Evolutionary conservation across 371 early-diverging fungal genomes (phyloP).

Genomic region (Mucor sp.): DNA sequence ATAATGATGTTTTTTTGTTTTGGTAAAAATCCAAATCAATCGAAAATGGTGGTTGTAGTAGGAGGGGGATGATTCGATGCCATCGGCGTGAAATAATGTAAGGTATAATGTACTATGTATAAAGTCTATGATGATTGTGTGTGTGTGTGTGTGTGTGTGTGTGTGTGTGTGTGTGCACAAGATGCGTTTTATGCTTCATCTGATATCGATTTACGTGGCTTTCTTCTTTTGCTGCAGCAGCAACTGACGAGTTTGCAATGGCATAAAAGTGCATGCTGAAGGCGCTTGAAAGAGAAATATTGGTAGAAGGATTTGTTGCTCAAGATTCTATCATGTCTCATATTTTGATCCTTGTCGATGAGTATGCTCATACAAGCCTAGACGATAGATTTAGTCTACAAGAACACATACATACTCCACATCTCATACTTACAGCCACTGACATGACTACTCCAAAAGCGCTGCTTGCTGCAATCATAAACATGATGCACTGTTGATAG

Average conservation of each 20-base stretch:
- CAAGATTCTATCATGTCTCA: slow-evolving; percentile 59
- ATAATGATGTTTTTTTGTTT: background rate
- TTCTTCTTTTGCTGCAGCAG: background rate
- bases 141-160: too few relatives aligned
- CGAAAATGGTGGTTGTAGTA: background rate
- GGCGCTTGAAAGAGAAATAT: slow-evolving; percentile 2
- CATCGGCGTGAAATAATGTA: background rate
- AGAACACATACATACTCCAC: background rate
- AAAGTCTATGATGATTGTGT: background rate
- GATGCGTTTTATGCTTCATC: background rate
- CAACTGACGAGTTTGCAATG: background rate
- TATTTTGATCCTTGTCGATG: slow-evolving; percentile 58
- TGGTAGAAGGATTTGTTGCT: slow-evolving; percentile 19
- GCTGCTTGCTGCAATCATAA: slow-evolving; percentile 77
- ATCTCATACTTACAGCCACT: slow-evolving; percentile 50
- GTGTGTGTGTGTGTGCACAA: background rate
- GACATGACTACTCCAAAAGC: slow-evolving; percentile 67
- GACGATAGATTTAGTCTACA: background rate
- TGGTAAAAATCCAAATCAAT: background rate
- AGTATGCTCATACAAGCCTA: slow-evolving; percentile 60
- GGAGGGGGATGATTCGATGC: background rate
- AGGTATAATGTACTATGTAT: slow-evolving; percentile 1
- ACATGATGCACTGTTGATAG: slow-evolving; percentile 86
- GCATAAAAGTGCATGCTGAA: background rate
- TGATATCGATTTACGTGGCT: background rate